Percentiles rank a stretch among this genome's conserved stretches.
phyloP scores from a whole-genome alignment of 352 stramenopile species.

The Phytophthora idaei region DNA sequence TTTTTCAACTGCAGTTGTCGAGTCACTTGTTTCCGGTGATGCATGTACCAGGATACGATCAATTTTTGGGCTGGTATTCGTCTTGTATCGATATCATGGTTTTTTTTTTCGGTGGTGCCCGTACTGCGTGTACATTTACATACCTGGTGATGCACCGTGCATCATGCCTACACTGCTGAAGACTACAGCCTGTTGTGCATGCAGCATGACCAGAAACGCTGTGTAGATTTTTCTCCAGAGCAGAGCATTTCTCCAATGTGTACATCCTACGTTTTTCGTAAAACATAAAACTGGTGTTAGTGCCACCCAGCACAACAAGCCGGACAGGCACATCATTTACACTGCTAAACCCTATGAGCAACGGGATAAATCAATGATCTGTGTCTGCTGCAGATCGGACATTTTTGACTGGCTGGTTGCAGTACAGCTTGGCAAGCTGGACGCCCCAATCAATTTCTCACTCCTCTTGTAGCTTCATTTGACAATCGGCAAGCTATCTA shows the following conservation, averaged over 20 bases:
- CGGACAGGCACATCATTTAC: constrained; percentile 10
- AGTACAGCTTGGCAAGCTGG: constrained; percentile 19
- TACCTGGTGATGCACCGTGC: constrained; percentile 5
- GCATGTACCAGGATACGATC: no score
- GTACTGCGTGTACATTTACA: not conserved
- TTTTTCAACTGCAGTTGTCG: no score
- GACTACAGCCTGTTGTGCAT: no score
- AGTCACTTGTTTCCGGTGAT: no score
- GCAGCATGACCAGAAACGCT: no score
- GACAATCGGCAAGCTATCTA: constrained; percentile 6
- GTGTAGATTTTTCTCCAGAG: not conserved
- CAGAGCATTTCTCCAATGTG: constrained; percentile 15
- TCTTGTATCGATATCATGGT: not conserved
- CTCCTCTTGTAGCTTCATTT: constrained; percentile 12
- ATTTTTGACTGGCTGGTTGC: constrained; percentile 22
- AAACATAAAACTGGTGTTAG: constrained; percentile 17
- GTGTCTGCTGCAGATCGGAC: constrained; percentile 12
- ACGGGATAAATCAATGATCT: constrained; percentile 13
- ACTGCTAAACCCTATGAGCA: constrained; percentile 2
- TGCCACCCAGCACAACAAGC: constrained; percentile 19
- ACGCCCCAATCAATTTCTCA: not conserved
- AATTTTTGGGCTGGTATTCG: no score
- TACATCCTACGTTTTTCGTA: constrained; percentile 8
- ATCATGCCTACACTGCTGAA: not conserved
- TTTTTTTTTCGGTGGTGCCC: not conserved